Conservation (phyloP, 257 asterid genomes). For the Lantana camara region DNA sequence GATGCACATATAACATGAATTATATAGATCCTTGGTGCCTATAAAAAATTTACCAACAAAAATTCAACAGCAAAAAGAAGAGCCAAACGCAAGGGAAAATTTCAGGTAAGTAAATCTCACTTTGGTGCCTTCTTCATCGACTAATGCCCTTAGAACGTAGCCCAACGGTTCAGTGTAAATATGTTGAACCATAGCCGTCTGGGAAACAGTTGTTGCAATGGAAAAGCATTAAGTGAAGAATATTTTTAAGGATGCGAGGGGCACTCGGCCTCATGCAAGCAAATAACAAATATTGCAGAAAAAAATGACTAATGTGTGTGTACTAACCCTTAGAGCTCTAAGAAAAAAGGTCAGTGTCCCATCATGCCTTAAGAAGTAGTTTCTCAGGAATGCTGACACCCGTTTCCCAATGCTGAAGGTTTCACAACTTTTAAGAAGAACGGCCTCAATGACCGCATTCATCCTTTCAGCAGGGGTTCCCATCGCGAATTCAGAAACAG, state of each 20-base stretch:
- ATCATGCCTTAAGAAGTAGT: conserved; percentile 81
- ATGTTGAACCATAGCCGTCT: conserved; percentile 81
- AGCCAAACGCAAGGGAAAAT: background rate
- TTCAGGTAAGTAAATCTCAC: conserved; percentile 37
- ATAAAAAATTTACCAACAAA: conserved; percentile 9
- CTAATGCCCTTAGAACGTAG: conserved; percentile 38
- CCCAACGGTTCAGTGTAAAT: conserved; percentile 58
- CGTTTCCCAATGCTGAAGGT: conserved; percentile 71
- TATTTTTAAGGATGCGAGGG: conserved; percentile 25
- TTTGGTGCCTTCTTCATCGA: conserved; percentile 46
- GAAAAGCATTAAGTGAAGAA: conserved; percentile 15
- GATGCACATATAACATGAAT: background rate
- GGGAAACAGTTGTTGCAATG: conserved; percentile 32
- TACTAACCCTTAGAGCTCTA: conserved; percentile 80
- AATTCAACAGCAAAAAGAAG: conserved; percentile 19
- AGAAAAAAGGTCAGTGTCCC: conserved; percentile 85
- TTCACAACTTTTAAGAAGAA: conserved; percentile 58
- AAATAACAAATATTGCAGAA: background rate
- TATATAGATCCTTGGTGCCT: background rate
- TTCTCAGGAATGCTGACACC: conserved; percentile 70
- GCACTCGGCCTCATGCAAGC: conserved; percentile 25
- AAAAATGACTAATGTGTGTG: background rate
- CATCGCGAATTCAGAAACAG: conserved; percentile 62
- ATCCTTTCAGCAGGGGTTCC: conserved; percentile 78
- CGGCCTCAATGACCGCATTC: conserved; percentile 79